Base-by-base conservation (phyloP, 768 basidiomycete genomes). In the Leccinum aurantiacum region DNA sequence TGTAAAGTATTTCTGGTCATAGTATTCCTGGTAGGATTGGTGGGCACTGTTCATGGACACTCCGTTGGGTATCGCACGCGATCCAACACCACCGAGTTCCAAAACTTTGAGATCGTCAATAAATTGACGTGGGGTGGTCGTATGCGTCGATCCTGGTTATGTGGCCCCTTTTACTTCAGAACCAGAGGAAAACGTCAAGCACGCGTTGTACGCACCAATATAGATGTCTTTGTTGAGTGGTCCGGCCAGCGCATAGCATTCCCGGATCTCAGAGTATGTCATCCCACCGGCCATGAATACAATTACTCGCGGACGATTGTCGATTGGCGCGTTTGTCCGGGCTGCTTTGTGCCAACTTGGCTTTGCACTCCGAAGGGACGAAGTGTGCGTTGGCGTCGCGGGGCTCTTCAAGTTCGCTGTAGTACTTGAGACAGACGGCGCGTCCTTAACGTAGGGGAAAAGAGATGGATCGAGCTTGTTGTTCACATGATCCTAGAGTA, bases 251-350 rank as follows among this genome's bases (percentile, higher is more conserved):
- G 87, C 80, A 69, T 98, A 98, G 50, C 85, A 88, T 67, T 94
- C 86, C 60, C 96, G 82, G 74, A 95, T 89, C 75, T 99, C 97
- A 0, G 95, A 96, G 71, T 94, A 95, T 2, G 97, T 95, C 83
- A 95, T 88, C 2, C 97, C 97, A 37, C 97, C 97, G 14, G 92
- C 91, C 24, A 98, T 80, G 74, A 98, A 98, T 17, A 98, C 84
- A 37, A 99, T 80, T 14, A 97, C 68, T 29, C 96, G 83, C 73
- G 93, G 89, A 60, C 85, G 82, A 54, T 82, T 80, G 37, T 88
- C 78, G 76, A 72, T 82, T 33, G 76, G 67, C 22, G 77, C 70
- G 25, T 78, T 81, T 4, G 84, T 72, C 65, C 81, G 83, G 5
- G 85, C 85, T 1, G 89, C 88, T 66, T 88, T 85, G 71, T 94